phyloP scores from a whole-genome alignment of 345 rosid species.

The Combretum micranthum region DNA sequence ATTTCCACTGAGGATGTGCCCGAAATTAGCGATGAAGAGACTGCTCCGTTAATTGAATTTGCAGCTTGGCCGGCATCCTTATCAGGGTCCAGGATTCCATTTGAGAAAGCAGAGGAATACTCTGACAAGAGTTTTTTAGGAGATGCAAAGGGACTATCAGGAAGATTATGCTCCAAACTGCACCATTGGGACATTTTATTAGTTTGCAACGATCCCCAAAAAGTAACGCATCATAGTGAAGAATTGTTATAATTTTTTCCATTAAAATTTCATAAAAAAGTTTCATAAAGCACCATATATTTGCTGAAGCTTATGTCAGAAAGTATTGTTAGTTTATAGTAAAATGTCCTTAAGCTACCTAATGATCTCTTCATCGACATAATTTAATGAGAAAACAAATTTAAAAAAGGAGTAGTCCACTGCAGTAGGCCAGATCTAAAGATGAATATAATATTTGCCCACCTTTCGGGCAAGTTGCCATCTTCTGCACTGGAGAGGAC shows the following conservation, averaged over 20 bases:
- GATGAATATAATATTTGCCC: background rate
- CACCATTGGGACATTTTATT: background rate
- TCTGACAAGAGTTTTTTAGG: slow-evolving; percentile 28
- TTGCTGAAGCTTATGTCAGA: too few species aligned
- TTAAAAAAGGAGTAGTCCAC: background rate
- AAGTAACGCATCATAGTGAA: too few species aligned
- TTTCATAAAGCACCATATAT: background rate
- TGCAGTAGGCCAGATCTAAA: slow-evolving; percentile 3
- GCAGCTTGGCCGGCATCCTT: slow-evolving; percentile 18
- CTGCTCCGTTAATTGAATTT: slow-evolving; percentile 28
- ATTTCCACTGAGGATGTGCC: slow-evolving; percentile 38
- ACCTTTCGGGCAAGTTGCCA: slow-evolving; percentile 37
- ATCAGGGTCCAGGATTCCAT: slow-evolving; percentile 19
- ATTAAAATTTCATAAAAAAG: too few species aligned
- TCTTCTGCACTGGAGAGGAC: slow-evolving; percentile 24
- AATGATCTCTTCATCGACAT: too few species aligned
- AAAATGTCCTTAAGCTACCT: too few species aligned
- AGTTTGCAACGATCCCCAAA: background rate
- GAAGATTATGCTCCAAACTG: slow-evolving; percentile 67
- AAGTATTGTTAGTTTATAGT: too few species aligned
- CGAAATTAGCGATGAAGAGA: slow-evolving; percentile 24
- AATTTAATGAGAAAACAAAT: too few species aligned
- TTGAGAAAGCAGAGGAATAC: slow-evolving; percentile 26
- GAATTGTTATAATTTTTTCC: too few species aligned
- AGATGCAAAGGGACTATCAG: slow-evolving; percentile 71